Conservation (phyloP, 495 filamentous ascomycete species). For the Jackrogersella multiformis region DNA sequence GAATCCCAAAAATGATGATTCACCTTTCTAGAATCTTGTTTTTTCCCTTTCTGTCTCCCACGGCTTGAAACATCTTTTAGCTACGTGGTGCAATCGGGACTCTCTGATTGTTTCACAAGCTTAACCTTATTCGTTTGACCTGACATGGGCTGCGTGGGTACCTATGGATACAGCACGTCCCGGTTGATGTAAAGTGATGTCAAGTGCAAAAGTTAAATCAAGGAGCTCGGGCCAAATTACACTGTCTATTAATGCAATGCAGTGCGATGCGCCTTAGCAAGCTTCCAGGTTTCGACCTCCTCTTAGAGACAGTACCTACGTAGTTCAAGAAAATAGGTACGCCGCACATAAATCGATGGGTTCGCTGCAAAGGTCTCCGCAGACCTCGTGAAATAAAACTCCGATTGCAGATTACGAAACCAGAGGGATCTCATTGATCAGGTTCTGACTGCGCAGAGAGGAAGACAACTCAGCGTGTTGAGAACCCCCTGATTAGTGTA, state of each 20-base stretch:
- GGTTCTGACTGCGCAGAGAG: background rate
- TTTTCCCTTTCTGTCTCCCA: background rate
- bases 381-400: conserved; percentile 2
- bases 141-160: conserved; percentile 4
- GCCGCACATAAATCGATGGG: background rate
- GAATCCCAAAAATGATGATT: background rate
- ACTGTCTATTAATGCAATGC: conserved; percentile 7
- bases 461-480: background rate
- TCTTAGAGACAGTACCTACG: background rate
- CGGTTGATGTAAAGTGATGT: conserved; percentile 12
- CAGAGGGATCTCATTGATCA: background rate
- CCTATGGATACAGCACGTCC: background rate
- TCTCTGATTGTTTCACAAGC: background rate
- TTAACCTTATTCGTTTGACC: background rate
- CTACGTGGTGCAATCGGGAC: conserved; percentile 12
- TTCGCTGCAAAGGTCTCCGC: background rate
- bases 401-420: conserved; percentile 1
- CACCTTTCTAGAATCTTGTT: conserved; percentile 10
- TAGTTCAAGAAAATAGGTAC: background rate
- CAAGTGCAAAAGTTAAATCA: conserved; percentile 7
- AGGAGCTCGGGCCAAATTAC: conserved; percentile 8
- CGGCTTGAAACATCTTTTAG: background rate
- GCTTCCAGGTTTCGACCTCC: background rate
- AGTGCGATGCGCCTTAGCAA: background rate
- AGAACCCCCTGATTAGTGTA: background rate